A percentile compares a stretch with the other conserved stretches of the same genome.
These are phyloP conservation scores for Coprinellus micaceus DNA, from an alignment of 768 basidiomycete genomes.

Conservation along the genomic window DNA sequence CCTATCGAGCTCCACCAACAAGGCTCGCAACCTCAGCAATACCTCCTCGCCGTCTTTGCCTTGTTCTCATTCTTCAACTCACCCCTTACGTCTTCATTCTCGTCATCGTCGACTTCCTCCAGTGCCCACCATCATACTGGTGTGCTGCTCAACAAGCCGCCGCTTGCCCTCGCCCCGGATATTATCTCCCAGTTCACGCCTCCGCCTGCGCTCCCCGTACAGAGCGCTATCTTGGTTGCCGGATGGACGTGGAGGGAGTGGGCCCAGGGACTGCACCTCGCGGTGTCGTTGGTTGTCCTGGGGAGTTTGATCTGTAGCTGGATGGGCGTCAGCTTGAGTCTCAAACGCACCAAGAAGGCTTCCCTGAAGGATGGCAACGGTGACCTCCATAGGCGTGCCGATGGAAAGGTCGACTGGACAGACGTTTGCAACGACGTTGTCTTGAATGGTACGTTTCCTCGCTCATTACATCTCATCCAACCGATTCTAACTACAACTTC, in stretches of 20 bases:
- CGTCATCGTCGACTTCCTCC: slow-evolving; percentile 26
- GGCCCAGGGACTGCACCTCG: slow-evolving; percentile 62
- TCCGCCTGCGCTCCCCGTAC: slow-evolving; percentile 21
- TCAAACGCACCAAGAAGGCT: slow-evolving; percentile 13
- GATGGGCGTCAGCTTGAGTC: slow-evolving; percentile 27
- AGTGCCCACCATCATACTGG: slow-evolving; percentile 57
- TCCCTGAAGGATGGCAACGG: slow-evolving; percentile 3
- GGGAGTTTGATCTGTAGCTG: slow-evolving; percentile 43
- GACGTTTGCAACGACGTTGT: slow-evolving; percentile 29
- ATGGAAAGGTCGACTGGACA: slow-evolving; percentile 24
- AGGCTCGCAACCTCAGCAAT: slow-evolving; percentile 41
- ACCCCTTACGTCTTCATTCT: slow-evolving; percentile 47
- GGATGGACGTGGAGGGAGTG: slow-evolving; percentile 48
- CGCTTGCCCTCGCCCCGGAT: slow-evolving; percentile 31
- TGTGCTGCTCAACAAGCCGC: slow-evolving; percentile 41
- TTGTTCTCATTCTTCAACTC: slow-evolving; percentile 86
- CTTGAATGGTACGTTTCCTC: slow-evolving; percentile 25
- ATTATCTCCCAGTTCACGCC: slow-evolving; percentile 26
- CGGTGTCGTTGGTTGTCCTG: slow-evolving; percentile 63
- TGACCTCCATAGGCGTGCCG: slow-evolving; percentile 5
- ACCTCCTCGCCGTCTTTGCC: slow-evolving; percentile 78
- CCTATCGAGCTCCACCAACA: slow-evolving; percentile 11
- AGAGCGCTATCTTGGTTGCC: slow-evolving; percentile 8
- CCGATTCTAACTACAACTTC: slow-evolving; percentile 1
- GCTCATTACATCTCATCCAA: background rate